A percentile compares a stretch with the other conserved stretches of the same genome.
phyloP scores from a whole-genome alignment of 2,329 filamentous ascomycete species.

The Parastagonospora avenae region DNA sequence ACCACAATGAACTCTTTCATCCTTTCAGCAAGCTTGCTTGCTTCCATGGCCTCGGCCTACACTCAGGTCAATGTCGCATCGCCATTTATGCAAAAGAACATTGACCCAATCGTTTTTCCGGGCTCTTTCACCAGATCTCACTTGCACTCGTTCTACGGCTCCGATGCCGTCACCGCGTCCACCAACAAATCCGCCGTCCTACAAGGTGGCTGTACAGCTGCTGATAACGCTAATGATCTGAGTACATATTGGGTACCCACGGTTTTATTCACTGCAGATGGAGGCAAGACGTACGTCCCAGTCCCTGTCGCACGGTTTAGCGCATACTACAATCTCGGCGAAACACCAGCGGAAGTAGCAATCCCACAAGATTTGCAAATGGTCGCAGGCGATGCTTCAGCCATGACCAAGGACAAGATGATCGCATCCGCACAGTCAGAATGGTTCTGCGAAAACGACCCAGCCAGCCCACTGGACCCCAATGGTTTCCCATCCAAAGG shows the following conservation, averaged over 20 bases:
- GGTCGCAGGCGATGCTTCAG: slow-evolving; percentile 50
- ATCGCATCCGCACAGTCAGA: slow-evolving; percentile 26
- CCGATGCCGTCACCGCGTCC: slow-evolving; percentile 49
- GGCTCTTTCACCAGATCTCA: slow-evolving; percentile 49
- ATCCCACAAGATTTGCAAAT: slow-evolving; percentile 53
- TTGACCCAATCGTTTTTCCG: slow-evolving; percentile 53
- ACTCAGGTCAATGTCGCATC: slow-evolving; percentile 40
- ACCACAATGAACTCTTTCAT: slow-evolving; percentile 16
- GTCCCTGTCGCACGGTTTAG: slow-evolving; percentile 48
- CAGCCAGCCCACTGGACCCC: slow-evolving; percentile 15
- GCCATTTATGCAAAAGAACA: slow-evolving; percentile 53
- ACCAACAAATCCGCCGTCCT: slow-evolving; percentile 48
- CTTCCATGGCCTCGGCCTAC: slow-evolving; percentile 36
- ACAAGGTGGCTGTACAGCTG: slow-evolving; percentile 52
- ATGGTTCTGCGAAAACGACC: slow-evolving; percentile 39
- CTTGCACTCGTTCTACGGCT: slow-evolving; percentile 54
- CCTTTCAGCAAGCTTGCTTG: slow-evolving; percentile 31
- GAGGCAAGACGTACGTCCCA: slow-evolving; percentile 42
- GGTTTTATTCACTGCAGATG: slow-evolving; percentile 45
- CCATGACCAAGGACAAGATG: slow-evolving; percentile 31
- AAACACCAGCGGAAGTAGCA: slow-evolving; percentile 50
- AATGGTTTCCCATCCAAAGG: slow-evolving; percentile 43
- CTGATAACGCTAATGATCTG: slow-evolving; percentile 55
- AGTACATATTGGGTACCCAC: slow-evolving; percentile 56
- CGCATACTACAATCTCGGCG: slow-evolving; percentile 54